Evolutionary conservation across 2,329 filamentous ascomycete genomes (phyloP), one percentile per base, ranked within the genome.

Genomic region (Zymoseptoria brevis): DNA sequence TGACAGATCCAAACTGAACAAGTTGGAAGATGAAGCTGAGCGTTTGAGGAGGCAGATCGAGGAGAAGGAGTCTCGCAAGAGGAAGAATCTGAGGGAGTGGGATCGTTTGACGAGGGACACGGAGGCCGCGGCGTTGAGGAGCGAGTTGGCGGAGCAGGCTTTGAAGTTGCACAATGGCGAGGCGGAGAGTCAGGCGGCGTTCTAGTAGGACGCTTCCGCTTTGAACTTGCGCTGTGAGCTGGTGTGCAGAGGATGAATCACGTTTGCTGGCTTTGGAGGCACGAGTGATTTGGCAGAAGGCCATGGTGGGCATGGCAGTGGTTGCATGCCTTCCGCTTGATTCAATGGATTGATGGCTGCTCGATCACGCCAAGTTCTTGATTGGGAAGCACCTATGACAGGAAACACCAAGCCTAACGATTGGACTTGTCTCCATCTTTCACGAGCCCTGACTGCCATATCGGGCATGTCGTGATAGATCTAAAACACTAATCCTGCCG

Each of bases 11-110:
- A 76, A 75, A 60, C 69, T 80, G 8, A 63, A 71, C 53, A 78
- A 76, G 65, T 65, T 80, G 11, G 76, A 80, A 59, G 75, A 80
- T 8, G 78, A 81, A 54, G 74, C 77, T 1, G 73, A 76, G 60
- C 76, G 72, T 64, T 60, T 81, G 60, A 67, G 78, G 22, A 71
- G 75, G 60, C 60, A 71, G 61, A 79, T 81, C 57, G 77, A 77
- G 49, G 76, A 75, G 61, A 78, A 76, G 65, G 76, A 80, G 63
- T 69, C 69, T 26, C 71, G 71, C 57, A 79, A 77, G 63, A 65
- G 78, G 48, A 73, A 74, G 61, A 70, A 69, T 21, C 59, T 78
- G 56, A 68, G 73, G 58, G 78, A 80, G 55, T 81, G 78, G 78
- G 77, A 78, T 51, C 63, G 70, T 6, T 61, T 78, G 60, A 73